Evolutionary conservation across 2,329 filamentous ascomycete species (phyloP).

Genomic region (Fusarium sarcochroum): DNA sequence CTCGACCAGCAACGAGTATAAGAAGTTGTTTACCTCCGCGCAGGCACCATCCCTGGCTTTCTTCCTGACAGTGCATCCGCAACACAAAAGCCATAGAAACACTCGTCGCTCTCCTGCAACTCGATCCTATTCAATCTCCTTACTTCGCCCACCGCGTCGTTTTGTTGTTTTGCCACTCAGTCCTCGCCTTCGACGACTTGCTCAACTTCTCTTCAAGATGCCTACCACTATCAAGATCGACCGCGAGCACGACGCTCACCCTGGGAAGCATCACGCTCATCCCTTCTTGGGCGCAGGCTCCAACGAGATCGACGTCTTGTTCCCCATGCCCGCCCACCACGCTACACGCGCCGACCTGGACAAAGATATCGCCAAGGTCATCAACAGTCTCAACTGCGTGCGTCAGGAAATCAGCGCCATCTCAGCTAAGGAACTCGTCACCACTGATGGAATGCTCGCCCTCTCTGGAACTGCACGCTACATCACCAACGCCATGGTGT

Average conservation of each 20-base stretch:
- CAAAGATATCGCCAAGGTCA: rapidly evolving
- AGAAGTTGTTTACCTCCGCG: not conserved
- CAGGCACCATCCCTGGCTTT: not conserved
- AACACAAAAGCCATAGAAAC: not conserved
- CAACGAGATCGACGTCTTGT: not conserved
- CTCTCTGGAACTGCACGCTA: not conserved
- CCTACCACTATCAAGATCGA: not conserved
- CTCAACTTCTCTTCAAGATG: constrained; percentile 11
- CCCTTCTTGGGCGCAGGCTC: not conserved
- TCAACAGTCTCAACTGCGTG: not conserved
- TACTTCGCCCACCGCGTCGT: not conserved
- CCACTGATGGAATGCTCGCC: not conserved
- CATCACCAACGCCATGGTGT: not conserved
- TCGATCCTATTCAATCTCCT: not conserved
- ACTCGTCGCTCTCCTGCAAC: not conserved
- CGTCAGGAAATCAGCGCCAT: constrained; percentile 12
- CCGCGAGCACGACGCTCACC: not conserved
- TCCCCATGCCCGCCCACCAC: not conserved
- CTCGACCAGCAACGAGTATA: not conserved
- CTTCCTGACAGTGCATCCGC: not conserved
- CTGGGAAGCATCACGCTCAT: not conserved
- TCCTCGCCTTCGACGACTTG: not conserved
- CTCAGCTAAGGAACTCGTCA: not conserved
- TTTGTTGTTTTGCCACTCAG: not conserved
- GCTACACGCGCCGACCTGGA: not conserved